Conservation (phyloP, 2,329 filamentous ascomycete species). For the Tolypocladium cylindrosporum region DNA sequence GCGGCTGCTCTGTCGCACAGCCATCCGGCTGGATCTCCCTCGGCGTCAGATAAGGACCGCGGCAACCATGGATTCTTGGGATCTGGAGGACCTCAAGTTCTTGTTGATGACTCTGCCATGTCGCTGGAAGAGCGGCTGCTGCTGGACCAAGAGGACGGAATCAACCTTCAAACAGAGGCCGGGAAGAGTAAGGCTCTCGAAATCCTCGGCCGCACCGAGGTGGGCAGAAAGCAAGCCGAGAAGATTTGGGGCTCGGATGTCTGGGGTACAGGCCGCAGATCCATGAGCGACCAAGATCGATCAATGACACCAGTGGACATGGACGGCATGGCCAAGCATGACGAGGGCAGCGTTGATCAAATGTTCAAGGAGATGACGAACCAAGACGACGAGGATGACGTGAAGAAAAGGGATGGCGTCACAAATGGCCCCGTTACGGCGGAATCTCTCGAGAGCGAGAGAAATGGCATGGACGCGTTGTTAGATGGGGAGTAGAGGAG, state of each 20-base stretch:
- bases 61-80: constrained; percentile 33
- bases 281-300: constrained; percentile 14
- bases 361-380: constrained; percentile 49
- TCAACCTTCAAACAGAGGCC: constrained; percentile 33
- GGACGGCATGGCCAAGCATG: constrained; percentile 22
- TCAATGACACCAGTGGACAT: constrained; percentile 16
- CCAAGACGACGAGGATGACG: constrained; percentile 37
- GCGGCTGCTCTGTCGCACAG: constrained; percentile 15
- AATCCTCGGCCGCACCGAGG: constrained; percentile 39
- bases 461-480: constrained; percentile 36
- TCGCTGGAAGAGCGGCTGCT: constrained; percentile 42
- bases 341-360: constrained; percentile 39
- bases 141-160: constrained; percentile 32
- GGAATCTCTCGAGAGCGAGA: constrained; percentile 33
- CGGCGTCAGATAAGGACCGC: constrained; percentile 15
- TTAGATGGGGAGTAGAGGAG: constrained; percentile 28
- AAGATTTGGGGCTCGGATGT: constrained; percentile 40
- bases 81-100: constrained; percentile 30
- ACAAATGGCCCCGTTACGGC: constrained; percentile 26
- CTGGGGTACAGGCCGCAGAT: constrained; percentile 27
- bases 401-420: constrained; percentile 20
- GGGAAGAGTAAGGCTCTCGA: constrained; percentile 42
- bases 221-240: constrained; percentile 38
- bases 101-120: constrained; percentile 27
- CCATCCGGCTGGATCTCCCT: constrained; percentile 15